Evolutionary conservation across 2,329 filamentous ascomycete genomes (phyloP).

Genomic region (Colletotrichum siamense): DNA sequence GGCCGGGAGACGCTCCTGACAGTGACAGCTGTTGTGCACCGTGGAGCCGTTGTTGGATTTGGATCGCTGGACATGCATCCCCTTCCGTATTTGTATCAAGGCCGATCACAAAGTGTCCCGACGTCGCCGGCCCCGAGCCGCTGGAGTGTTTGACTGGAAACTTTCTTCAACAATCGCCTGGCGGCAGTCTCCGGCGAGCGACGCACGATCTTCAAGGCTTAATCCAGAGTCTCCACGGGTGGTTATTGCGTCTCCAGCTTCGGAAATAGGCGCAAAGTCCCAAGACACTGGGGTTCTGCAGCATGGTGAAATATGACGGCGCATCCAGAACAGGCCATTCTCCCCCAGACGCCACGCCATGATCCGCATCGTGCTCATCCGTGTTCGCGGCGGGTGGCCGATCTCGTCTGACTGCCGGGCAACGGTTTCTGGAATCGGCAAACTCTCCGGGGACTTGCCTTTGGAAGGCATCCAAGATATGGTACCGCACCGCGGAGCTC

Average conservation of each 20-base stretch:
- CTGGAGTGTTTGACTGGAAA: not conserved
- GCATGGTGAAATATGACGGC: constrained; percentile 2
- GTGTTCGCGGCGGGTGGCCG: not conserved
- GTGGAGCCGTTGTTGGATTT: not conserved
- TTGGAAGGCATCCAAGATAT: not conserved
- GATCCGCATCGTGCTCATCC: not conserved
- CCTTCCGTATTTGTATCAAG: not conserved
- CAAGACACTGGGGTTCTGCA: not conserved
- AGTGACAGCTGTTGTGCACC: not conserved
- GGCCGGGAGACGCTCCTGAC: not conserved
- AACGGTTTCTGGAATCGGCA: constrained; percentile 9
- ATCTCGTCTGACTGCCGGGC: constrained; percentile 11
- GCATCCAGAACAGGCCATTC: constrained; percentile 13
- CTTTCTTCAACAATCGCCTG: not conserved
- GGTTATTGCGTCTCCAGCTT: not conserved
- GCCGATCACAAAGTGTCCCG: not conserved
- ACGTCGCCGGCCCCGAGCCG: not conserved
- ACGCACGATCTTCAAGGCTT: not conserved
- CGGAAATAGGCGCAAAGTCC: not conserved
- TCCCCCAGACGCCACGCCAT: constrained; percentile 3
- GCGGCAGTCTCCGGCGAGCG: not conserved
- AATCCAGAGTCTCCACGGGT: not conserved
- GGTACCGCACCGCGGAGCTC: not conserved
- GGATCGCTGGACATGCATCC: not conserved
- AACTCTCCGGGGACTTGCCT: not conserved